phyloP scores from a whole-genome alignment of 208 protist genomes.

The Leishmania martiniquensis region DNA sequence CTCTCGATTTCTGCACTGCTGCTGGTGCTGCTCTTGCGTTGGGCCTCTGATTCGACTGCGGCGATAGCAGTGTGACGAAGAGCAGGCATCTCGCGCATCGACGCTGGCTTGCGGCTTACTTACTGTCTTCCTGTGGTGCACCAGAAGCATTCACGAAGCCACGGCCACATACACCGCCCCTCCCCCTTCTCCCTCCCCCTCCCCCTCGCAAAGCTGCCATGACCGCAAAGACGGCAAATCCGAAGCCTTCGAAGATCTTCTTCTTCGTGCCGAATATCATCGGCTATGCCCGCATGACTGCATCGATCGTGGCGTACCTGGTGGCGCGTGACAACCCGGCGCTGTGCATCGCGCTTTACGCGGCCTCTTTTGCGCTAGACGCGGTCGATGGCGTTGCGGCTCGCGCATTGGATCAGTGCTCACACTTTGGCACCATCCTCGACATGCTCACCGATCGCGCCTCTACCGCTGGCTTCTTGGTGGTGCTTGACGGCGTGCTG shows the following conservation, averaged over 20 bases:
- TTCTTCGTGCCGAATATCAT: conserved; percentile 94
- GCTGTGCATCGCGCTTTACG: conserved; percentile 84
- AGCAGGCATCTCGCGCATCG: not conserved
- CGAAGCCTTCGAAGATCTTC: conserved; percentile 38
- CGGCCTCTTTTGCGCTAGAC: conserved; percentile 86
- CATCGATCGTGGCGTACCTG: conserved; percentile 73
- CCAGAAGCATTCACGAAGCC: not conserved
- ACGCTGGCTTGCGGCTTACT: not conserved
- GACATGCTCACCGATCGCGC: conserved; percentile 96
- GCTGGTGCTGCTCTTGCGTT: not conserved
- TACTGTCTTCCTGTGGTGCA: not conserved
- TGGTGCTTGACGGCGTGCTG: conserved; percentile 84
- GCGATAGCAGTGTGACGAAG: not conserved
- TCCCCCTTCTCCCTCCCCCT: not conserved
- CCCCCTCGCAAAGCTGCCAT: not conserved
- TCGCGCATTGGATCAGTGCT: conserved; percentile 86
- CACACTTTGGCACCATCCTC: conserved; percentile 92
- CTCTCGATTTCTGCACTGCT: not conserved
- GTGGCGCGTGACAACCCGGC: conserved; percentile 66
- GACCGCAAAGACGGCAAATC: not conserved
- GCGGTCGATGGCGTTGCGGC: conserved; percentile 92
- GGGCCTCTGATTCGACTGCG: too few relatives aligned
- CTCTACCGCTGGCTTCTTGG: conserved; percentile 87
- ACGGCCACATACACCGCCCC: not conserved
- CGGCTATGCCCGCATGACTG: conserved; percentile 84